Evolutionary conservation across 2,329 filamentous ascomycete genomes (phyloP).

Genomic region (Aspergillus novofumigatus): DNA sequence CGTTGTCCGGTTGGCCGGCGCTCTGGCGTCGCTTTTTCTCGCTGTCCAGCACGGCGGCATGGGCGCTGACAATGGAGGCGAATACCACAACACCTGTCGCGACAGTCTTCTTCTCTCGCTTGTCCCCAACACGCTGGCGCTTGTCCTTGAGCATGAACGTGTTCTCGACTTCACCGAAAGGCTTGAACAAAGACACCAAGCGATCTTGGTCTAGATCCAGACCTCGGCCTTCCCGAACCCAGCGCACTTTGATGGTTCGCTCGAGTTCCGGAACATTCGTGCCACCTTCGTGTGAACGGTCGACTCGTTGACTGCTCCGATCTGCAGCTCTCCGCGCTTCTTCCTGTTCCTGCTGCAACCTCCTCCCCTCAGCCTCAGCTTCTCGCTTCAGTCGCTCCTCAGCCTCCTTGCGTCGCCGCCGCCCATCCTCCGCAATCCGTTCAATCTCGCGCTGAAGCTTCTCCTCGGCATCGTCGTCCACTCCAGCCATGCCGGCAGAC

Average conservation of each 20-base stretch:
- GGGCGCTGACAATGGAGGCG: conserved; percentile 54
- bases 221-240: conserved; percentile 46
- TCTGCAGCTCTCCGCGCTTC: conserved; percentile 39
- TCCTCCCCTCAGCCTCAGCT: conserved; percentile 38
- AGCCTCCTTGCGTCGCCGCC: conserved; percentile 48
- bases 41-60: conserved; percentile 53
- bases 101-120: conserved; percentile 49
- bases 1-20: conserved; percentile 28
- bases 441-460: conserved; percentile 52
- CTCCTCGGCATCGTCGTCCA: conserved; percentile 41
- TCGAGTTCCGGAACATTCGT: conserved; percentile 51
- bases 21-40: conserved; percentile 31
- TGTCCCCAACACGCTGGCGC: conserved; percentile 47
- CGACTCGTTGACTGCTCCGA: conserved; percentile 28
- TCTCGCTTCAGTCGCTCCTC: conserved; percentile 44
- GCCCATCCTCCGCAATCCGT: conserved; percentile 51
- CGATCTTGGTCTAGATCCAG: conserved; percentile 46
- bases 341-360: conserved; percentile 39
- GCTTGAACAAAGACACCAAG: conserved; percentile 46
- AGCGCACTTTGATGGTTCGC: conserved; percentile 56
- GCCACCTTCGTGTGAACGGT: conserved; percentile 34
- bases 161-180: conserved; percentile 56
- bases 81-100: conserved; percentile 55
- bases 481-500: conserved; percentile 16
- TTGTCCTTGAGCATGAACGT: conserved; percentile 55